Evolutionary conservation across 2,329 filamentous ascomycete genomes (phyloP), one percentile per base, ranked within the genome.

Genomic region (Samsoniella hepiali): DNA sequence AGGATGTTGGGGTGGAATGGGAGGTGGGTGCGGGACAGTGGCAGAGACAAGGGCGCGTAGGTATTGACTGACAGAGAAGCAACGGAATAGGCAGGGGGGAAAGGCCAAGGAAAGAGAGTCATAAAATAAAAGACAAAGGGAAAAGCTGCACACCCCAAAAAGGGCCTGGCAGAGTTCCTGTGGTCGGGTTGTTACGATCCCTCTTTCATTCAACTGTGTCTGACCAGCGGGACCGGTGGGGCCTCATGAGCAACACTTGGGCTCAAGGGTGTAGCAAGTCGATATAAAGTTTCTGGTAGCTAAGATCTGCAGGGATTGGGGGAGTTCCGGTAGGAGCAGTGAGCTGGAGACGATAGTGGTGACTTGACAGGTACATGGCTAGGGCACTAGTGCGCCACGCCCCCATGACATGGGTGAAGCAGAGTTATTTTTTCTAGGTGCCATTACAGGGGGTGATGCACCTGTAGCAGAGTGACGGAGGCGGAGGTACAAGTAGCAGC

Each of bases 211-310:
- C 69, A 75, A 71, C 74, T 72, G 73, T 74, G 73, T 72, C 72
- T 74, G 74, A 75, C 73, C 71, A 73, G 72, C 74, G 73, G 73
- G 73, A 69, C 71, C 69, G 68, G 72, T 75, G 74, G 73, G 71
- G 72, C 32, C 36, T 72, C 72, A 71, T 67, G 70, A 70, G 73
- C 73, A 71, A 67, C 71, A 71, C 71, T 70, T 65, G 67, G 56
- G 68, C 70, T 71, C 65, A 68, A 73, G 70, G 72, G 67, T 73
- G 66, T 51, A 44, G 22, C 55, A 73, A 65, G 75, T 77, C 74
- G 65, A 72, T 69, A 68, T 67, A 69, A 73, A 71, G 74, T 76
- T 60, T 32, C 53, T 38, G 8, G 13, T 57, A 71, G 67, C 68
- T 49, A 36, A 29, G 29, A 38, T 63, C 54, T 34, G 34, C 38